These are phyloP conservation scores for Globisporangium solare DNA, from an alignment of 352 stramenopile genomes.

Conservation along the genomic window DNA sequence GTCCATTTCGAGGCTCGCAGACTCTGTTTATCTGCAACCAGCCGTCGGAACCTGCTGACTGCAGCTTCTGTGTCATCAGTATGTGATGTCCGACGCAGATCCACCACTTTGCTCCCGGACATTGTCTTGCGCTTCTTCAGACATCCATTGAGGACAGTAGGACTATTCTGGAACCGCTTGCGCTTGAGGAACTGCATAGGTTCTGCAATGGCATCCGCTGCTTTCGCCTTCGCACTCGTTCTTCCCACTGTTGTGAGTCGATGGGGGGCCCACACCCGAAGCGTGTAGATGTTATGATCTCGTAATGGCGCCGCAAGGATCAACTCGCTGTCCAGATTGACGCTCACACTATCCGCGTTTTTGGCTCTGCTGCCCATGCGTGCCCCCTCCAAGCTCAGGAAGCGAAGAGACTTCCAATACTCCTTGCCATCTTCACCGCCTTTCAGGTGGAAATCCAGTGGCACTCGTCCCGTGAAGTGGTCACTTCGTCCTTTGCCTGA, in stretches of 20 bases:
- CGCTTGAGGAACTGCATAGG: conserved; percentile 44
- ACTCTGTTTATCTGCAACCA: conserved; percentile 46
- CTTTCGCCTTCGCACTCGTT: conserved; percentile 49
- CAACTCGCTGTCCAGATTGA: conserved; percentile 49
- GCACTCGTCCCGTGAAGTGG: conserved; percentile 47
- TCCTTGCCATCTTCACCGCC: conserved; percentile 36
- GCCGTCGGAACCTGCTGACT: conserved; percentile 41
- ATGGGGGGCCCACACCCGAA: conserved; percentile 65
- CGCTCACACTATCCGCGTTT: conserved; percentile 33
- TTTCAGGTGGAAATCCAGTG: conserved; percentile 46
- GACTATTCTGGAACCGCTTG: conserved; percentile 41
- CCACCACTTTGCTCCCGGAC: neutral
- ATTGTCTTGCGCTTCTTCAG: neutral
- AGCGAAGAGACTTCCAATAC: conserved; percentile 75
- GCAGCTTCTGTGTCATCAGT: conserved; percentile 27
- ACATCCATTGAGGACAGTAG: neutral
- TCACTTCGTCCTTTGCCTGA: conserved; percentile 47
- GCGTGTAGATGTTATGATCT: conserved; percentile 62
- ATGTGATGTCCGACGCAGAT: conserved; percentile 19
- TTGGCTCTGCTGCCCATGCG: conserved; percentile 34
- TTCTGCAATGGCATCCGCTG: conserved; percentile 32
- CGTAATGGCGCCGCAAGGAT: conserved; percentile 50
- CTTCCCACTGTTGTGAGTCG: conserved; percentile 35
- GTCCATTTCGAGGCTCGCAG: conserved; percentile 57
- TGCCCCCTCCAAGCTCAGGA: conserved; percentile 63